A percentile compares a stretch with the other conserved stretches of the same genome.
phyloP scores from a whole-genome alignment of 2,329 filamentous ascomycete species.

The Cladosporium sp. region DNA sequence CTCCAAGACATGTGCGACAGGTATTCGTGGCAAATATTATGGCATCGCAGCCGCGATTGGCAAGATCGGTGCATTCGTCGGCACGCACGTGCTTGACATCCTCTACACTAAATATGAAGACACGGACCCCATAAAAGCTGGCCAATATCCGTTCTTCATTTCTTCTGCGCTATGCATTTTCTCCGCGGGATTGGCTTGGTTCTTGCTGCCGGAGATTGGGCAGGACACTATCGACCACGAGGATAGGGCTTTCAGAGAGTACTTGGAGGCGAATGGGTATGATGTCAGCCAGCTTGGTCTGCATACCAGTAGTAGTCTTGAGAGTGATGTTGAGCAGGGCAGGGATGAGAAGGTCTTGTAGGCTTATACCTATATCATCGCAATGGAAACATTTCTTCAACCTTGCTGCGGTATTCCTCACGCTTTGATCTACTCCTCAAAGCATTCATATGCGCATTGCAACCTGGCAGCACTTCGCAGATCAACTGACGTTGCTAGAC shows the following conservation, averaged over 20 bases:
- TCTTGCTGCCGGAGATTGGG: conserved; percentile 70
- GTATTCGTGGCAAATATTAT: conserved; percentile 71
- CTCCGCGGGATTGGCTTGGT: conserved; percentile 58
- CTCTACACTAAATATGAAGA: conserved; percentile 59
- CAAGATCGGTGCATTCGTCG: conserved; percentile 75
- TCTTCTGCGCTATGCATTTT: conserved; percentile 72
- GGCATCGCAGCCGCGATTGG: conserved; percentile 68
- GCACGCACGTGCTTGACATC: conserved; percentile 63
- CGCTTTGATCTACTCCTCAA: too few species aligned
- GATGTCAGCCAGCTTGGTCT: conserved; percentile 49
- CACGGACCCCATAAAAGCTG: conserved; percentile 48
- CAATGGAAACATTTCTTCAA: too few species aligned
- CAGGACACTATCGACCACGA: conserved; percentile 80
- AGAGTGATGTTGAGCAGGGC: not conserved
- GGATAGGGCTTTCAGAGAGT: conserved; percentile 70
- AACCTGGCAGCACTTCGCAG: too few species aligned
- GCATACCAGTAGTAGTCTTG: not conserved
- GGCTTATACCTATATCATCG: not conserved
- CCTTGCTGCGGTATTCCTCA: too few species aligned
- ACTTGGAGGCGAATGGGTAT: conserved; percentile 69
- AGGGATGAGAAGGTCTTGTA: not conserved
- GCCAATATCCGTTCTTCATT: conserved; percentile 91
- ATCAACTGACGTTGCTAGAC: too few species aligned
- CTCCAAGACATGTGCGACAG: conserved; percentile 82
- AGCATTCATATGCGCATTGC: too few species aligned